Percentiles rank a stretch among this genome's conserved stretches.
phyloP scores from a whole-genome alignment of 2,329 filamentous ascomycete genomes.

The Fusarium proliferatum region DNA sequence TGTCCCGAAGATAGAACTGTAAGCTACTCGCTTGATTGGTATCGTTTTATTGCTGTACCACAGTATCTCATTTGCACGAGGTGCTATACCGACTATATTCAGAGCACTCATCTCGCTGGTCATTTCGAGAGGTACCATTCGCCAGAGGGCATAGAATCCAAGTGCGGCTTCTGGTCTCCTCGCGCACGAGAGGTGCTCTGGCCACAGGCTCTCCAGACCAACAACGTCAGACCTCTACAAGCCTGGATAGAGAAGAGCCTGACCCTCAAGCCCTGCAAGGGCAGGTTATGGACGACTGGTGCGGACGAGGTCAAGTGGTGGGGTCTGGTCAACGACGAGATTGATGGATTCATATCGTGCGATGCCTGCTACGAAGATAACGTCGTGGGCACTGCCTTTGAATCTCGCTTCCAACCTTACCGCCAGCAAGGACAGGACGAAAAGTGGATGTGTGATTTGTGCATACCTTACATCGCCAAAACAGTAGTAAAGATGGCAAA shows the following conservation, averaged over 20 bases:
- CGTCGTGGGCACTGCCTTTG: constrained; percentile 45
- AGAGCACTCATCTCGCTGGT: constrained; percentile 42
- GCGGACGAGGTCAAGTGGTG: constrained; percentile 49
- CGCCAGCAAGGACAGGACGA: constrained; percentile 41
- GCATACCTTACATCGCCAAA: constrained; percentile 42
- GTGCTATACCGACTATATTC: constrained; percentile 55
- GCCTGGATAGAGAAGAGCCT: constrained; percentile 46
- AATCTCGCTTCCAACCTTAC: constrained; percentile 44
- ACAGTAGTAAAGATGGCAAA: constrained; percentile 32
- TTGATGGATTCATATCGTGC: constrained; percentile 51
- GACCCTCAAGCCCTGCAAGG: constrained; percentile 47
- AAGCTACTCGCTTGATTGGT: constrained; percentile 49
- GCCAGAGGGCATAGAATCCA: constrained; percentile 46
- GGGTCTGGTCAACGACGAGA: constrained; percentile 42
- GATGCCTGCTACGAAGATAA: constrained; percentile 53
- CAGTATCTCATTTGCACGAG: constrained; percentile 54
- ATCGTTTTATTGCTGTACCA: constrained; percentile 42
- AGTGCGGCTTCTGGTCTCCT: constrained; percentile 46
- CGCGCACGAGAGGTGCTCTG: constrained; percentile 51
- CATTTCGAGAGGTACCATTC: constrained; percentile 46
- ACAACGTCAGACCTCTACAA: constrained; percentile 40
- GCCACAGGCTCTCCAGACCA: constrained; percentile 45
- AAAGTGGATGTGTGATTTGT: constrained; percentile 50
- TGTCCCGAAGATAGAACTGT: constrained; percentile 47
- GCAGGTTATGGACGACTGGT: constrained; percentile 23